These are phyloP conservation scores for Mariannaea sp. DNA, from an alignment of 2,329 filamentous ascomycete genomes.

Conservation along the genomic window DNA sequence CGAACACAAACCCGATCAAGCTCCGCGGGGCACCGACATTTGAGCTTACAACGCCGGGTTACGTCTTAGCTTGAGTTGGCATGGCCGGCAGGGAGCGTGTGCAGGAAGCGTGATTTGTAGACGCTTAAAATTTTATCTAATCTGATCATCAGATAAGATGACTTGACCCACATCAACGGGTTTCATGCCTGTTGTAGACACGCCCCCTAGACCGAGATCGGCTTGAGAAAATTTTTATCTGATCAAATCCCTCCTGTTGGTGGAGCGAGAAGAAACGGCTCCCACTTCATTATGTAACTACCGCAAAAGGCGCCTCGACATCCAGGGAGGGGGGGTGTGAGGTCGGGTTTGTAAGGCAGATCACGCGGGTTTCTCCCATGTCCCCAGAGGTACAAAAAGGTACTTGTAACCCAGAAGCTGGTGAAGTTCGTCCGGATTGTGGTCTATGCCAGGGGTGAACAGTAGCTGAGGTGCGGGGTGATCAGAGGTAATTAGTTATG, in stretches of 20 bases:
- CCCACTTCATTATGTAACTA: slow-evolving; percentile 23
- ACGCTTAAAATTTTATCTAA: slow-evolving; percentile 44
- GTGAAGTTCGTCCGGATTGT: too few species aligned
- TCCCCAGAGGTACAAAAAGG: not conserved
- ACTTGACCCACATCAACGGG: slow-evolving; percentile 11
- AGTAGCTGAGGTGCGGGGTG: too few species aligned
- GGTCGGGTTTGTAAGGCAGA: not conserved
- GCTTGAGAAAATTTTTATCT: slow-evolving; percentile 37
- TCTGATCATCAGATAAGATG: slow-evolving; percentile 54
- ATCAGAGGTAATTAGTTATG: too few species aligned
- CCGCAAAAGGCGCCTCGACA: slow-evolving; percentile 22
- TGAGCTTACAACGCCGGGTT: not conserved
- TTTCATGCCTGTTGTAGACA: slow-evolving; percentile 15
- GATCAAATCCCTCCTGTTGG: slow-evolving; percentile 25
- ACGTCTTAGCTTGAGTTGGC: not conserved
- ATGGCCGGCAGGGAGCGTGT: not conserved
- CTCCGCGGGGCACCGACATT: not conserved
- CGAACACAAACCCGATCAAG: not conserved
- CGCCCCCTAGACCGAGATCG: slow-evolving; percentile 32
- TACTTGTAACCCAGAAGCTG: too few species aligned
- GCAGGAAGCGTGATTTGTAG: slow-evolving; percentile 4
- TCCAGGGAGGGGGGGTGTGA: slow-evolving; percentile 3
- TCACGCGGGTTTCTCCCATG: not conserved
- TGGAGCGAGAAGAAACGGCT: slow-evolving; percentile 1
- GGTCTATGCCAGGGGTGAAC: too few species aligned